A percentile compares a stretch with the other conserved stretches of the same genome.
phyloP scores from a whole-genome alignment of 768 basidiomycete species.

The Mrakia gelida region DNA sequence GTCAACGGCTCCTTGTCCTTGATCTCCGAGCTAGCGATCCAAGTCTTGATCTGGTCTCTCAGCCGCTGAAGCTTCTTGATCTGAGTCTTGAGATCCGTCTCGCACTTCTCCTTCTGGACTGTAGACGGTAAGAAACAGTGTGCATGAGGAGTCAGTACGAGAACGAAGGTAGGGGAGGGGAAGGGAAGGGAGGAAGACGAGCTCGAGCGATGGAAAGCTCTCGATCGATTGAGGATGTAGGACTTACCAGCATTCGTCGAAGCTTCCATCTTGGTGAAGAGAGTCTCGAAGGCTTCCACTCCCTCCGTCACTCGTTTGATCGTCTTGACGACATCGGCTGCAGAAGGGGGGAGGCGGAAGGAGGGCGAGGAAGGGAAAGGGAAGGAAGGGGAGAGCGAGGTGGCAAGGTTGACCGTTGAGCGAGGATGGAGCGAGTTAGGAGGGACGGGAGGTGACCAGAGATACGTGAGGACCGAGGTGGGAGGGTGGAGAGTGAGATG shows the following conservation, averaged over 20 bases:
- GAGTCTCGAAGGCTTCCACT: slow-evolving; percentile 58
- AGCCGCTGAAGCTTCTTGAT: slow-evolving; percentile 90
- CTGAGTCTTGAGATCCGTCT: slow-evolving; percentile 92
- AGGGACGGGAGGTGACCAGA: not conserved
- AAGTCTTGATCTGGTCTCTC: slow-evolving; percentile 86
- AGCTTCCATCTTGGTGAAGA: slow-evolving; percentile 97
- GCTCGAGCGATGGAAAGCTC: slow-evolving; percentile 7
- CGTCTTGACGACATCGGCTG: slow-evolving; percentile 98
- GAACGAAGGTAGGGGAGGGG: too few species aligned
- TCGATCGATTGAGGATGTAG: slow-evolving; percentile 40
- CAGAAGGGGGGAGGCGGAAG: not conserved
- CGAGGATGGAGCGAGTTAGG: not conserved
- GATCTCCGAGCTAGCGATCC: slow-evolving; percentile 96
- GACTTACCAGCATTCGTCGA: slow-evolving; percentile 69
- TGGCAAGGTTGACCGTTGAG: not conserved
- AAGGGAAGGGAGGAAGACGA: not conserved
- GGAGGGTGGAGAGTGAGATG: not conserved
- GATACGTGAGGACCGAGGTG: not conserved
- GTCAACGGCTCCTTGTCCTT: slow-evolving; percentile 92
- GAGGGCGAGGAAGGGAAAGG: not conserved
- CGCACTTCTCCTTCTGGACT: slow-evolving; percentile 43
- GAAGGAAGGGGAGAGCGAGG: not conserved
- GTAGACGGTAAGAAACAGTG: not conserved
- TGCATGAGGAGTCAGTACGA: too few species aligned
- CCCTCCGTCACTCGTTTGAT: slow-evolving; percentile 95